These are phyloP conservation scores for Xanthoconium separans DNA, from an alignment of 1,284 basidiomycete species.

Conservation along the genomic window DNA sequence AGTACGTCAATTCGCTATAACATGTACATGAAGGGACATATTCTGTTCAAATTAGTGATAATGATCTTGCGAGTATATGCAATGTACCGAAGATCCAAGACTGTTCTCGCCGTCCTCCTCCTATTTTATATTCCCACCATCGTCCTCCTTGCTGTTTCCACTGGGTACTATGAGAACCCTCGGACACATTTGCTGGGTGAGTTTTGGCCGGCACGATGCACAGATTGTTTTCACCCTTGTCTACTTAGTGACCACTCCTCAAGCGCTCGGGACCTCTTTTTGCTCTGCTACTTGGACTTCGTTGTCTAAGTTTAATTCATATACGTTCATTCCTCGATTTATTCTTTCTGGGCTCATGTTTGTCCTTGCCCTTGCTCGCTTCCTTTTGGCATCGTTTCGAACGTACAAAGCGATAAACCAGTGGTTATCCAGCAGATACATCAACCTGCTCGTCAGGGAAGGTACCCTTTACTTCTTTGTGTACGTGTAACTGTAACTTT, in stretches of 20 bases:
- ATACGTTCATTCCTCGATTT: background rate
- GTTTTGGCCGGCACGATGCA: background rate
- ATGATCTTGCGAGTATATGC: constrained; percentile 5
- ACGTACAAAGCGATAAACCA: background rate
- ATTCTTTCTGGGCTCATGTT: background rate
- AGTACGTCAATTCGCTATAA: background rate
- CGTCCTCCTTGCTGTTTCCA: background rate
- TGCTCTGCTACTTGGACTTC: background rate
- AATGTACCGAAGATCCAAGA: background rate
- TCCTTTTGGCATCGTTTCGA: background rate
- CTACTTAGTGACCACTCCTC: background rate
- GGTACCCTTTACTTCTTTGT: background rate
- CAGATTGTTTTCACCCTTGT: too few species aligned
- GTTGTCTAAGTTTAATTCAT: background rate
- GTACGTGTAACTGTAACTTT: background rate
- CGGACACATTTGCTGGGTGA: background rate
- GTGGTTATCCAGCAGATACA: background rate
- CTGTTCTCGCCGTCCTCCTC: background rate
- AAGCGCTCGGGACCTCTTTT: background rate
- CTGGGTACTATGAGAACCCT: background rate
- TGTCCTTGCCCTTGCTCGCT: background rate
- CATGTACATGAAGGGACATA: too few species aligned
- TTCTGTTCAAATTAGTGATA: background rate
- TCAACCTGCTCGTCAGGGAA: background rate
- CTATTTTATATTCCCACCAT: background rate